phyloP scores from a whole-genome alignment of 306 rosid species.

The Fragaria vesca region DNA sequence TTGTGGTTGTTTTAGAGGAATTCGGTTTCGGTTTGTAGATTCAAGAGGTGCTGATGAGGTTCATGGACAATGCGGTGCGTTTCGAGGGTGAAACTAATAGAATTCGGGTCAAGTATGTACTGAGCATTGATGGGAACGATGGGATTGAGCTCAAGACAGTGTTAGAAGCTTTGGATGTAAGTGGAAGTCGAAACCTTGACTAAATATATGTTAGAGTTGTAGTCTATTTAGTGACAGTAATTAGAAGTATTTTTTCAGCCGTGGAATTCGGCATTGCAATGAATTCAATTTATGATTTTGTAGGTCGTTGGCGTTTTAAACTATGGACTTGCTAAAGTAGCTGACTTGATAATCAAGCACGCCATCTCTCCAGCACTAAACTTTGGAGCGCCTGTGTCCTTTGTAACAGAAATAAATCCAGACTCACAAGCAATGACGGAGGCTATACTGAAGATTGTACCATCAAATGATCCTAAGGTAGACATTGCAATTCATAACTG shows the following conservation, averaged over 20 bases:
- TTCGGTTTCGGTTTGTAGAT: conserved; percentile 93
- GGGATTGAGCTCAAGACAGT: conserved; percentile 59
- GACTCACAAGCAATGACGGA: conserved; percentile 32
- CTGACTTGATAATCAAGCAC: conserved; percentile 78
- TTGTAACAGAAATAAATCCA: conserved; percentile 53
- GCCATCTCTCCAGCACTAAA: conserved; percentile 55
- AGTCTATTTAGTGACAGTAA: not conserved
- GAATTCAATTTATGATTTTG: conserved; percentile 14
- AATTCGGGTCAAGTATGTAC: conserved; percentile 53
- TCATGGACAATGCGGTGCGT: conserved; percentile 71
- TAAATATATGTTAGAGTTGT: not conserved
- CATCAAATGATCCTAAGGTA: conserved; percentile 55
- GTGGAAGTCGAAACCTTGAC: conserved; percentile 28
- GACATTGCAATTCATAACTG: conserved; percentile 12
- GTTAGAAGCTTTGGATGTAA: conserved; percentile 86
- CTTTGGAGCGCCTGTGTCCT: conserved; percentile 45
- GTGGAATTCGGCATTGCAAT: not conserved
- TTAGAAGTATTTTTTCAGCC: not conserved
- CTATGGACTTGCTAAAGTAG: conserved; percentile 88
- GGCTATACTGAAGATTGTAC: conserved; percentile 56
- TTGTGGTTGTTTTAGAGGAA: conserved; percentile 81
- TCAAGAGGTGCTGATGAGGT: conserved; percentile 80
- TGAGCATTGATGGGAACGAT: conserved; percentile 36
- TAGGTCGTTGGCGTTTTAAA: conserved; percentile 83
- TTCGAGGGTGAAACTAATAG: conserved; percentile 55